These are phyloP conservation scores for Mentha longifolia DNA, from an alignment of 257 asterid species.

Conservation along the genomic window DNA sequence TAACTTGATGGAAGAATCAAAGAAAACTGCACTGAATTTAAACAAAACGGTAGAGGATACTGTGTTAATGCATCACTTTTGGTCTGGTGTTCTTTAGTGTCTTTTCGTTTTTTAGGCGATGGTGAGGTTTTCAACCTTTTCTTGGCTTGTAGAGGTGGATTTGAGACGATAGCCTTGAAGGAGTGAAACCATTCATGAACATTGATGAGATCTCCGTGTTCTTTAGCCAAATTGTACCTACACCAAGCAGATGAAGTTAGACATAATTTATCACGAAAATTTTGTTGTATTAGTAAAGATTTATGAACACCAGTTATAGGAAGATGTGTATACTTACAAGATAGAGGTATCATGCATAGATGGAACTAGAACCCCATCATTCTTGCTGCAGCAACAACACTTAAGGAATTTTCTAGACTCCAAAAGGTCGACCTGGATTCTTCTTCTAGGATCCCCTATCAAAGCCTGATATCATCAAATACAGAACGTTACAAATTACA, in stretches of 20 bases:
- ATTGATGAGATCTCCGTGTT: slow-evolving; percentile 94
- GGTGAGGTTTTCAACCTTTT: slow-evolving; percentile 53
- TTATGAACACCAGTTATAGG: not conserved
- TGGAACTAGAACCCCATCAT: slow-evolving; percentile 47
- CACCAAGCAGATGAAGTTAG: slow-evolving; percentile 27
- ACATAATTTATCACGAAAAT: not conserved
- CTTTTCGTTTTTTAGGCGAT: slow-evolving; percentile 77
- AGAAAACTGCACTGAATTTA: not conserved
- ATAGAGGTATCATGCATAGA: slow-evolving; percentile 84
- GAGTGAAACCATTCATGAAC: slow-evolving; percentile 93
- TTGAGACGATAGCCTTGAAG: slow-evolving; percentile 61
- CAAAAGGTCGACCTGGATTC: slow-evolving; percentile 84
- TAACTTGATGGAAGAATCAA: not conserved
- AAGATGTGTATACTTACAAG: slow-evolving; percentile 54
- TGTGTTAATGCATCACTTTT: slow-evolving; percentile 69
- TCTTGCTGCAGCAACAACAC: slow-evolving; percentile 81
- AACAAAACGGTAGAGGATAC: slow-evolving; percentile 65
- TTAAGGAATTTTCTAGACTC: slow-evolving; percentile 68
- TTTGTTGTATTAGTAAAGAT: slow-evolving; percentile 8
- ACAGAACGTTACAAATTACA: slow-evolving; percentile 24
- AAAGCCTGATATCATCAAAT: slow-evolving; percentile 60
- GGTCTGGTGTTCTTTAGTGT: slow-evolving; percentile 37
- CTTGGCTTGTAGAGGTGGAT: slow-evolving; percentile 46
- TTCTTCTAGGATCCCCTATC: slow-evolving; percentile 95
- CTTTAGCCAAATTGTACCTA: slow-evolving; percentile 90